Evolutionary conservation across 2,329 filamentous ascomycete genomes (phyloP).

Genomic region (Podosphaera fusca): DNA sequence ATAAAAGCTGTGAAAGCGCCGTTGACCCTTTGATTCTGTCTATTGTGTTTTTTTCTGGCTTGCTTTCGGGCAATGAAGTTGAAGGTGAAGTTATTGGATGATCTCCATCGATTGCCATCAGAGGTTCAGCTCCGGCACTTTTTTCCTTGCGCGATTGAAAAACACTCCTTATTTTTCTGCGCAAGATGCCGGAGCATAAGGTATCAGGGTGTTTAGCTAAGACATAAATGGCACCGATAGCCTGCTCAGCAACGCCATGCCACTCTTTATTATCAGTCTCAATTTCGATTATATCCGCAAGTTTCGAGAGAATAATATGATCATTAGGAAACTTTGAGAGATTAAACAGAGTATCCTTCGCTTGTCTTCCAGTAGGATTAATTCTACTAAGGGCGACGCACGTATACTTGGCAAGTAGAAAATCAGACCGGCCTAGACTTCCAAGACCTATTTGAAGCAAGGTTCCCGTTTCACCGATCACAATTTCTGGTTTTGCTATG

Average conservation of each 20-base stretch:
- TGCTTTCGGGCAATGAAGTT: constrained; percentile 13
- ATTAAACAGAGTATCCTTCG: constrained; percentile 44
- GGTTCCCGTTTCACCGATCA: constrained; percentile 82
- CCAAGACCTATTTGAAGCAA: constrained; percentile 84
- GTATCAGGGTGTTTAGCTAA: constrained; percentile 85
- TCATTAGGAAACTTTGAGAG: constrained; percentile 73
- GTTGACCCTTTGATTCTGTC: constrained; percentile 43
- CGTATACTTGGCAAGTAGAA: constrained; percentile 81
- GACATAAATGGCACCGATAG: constrained; percentile 83
- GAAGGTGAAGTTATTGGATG: constrained; percentile 13
- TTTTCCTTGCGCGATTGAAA: constrained; percentile 25
- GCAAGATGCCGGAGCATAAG: constrained; percentile 74
- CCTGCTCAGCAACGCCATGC: constrained; percentile 89
- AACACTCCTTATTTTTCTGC: constrained; percentile 64
- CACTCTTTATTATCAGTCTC: constrained; percentile 82
- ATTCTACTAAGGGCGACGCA: constrained; percentile 84
- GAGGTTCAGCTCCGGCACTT: constrained; percentile 16
- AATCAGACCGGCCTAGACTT: constrained; percentile 52
- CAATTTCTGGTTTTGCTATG: constrained; percentile 75
- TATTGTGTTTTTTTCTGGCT: not conserved
- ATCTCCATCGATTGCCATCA: constrained; percentile 6
- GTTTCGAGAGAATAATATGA: constrained; percentile 59
- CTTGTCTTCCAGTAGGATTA: constrained; percentile 61
- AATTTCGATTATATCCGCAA: constrained; percentile 70
- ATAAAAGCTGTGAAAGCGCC: constrained; percentile 70